Evolutionary conservation across 73 alveolate species (phyloP).

Genomic region (Stentor roeselii): DNA sequence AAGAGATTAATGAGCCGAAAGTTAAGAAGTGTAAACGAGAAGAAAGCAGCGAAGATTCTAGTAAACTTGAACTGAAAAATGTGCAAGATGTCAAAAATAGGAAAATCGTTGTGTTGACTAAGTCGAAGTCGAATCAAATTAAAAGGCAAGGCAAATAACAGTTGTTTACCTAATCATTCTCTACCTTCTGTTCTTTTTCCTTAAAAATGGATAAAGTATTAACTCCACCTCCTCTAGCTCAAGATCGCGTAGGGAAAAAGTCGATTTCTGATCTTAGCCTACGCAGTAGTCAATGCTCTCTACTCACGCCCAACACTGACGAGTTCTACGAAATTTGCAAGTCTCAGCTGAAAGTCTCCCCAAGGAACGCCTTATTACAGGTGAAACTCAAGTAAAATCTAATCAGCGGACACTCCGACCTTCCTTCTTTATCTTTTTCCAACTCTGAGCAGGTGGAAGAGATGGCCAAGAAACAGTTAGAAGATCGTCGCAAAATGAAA

Average conservation of each 20-base stretch:
- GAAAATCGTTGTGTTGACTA: background rate
- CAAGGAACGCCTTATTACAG: background rate
- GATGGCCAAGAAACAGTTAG: constrained; percentile 4
- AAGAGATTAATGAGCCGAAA: background rate
- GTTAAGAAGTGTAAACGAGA: background rate
- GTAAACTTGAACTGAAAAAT: background rate
- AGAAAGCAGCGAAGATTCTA: background rate
- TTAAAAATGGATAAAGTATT: background rate
- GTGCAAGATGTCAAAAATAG: background rate
- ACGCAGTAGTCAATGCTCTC: background rate
- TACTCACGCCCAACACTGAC: background rate
- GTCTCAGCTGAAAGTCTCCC: constrained; percentile 19
- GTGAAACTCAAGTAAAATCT: background rate
- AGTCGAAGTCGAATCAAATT: background rate
- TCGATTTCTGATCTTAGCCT: background rate
- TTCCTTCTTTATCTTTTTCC: background rate
- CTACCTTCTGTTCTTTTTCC: background rate
- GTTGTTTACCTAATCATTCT: too few relatives aligned
- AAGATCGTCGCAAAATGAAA: background rate
- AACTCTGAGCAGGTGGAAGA: constrained; percentile 18
- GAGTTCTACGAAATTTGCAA: constrained; percentile 15
- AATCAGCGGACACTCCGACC: constrained; percentile 6
- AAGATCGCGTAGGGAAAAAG: background rate
- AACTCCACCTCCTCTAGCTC: background rate
- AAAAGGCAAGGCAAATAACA: too few relatives aligned